These are phyloP conservation scores for Penicillium turbatum DNA, from an alignment of 495 filamentous ascomycete species.

Conservation along the genomic window DNA sequence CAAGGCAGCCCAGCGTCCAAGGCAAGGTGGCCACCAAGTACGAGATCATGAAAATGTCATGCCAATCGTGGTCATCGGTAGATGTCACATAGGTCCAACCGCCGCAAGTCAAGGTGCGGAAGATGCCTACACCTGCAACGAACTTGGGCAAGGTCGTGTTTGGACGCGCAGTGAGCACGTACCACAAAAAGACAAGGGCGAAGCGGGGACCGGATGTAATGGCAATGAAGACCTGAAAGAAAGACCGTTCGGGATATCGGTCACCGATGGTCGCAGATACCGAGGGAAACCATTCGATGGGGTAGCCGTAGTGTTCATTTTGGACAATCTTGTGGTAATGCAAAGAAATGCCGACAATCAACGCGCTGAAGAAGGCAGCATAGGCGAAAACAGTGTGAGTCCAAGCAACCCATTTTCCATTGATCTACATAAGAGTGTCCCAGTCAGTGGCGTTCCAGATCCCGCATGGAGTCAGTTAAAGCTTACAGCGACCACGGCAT, in stretches of 20 bases:
- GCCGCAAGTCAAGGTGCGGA: slow-evolving; percentile 89
- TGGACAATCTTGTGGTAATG: slow-evolving; percentile 97
- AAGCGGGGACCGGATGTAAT: slow-evolving; percentile 94
- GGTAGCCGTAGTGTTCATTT: slow-evolving; percentile 96
- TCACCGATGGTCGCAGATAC: slow-evolving; percentile 99
- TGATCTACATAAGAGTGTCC: slow-evolving; percentile 50
- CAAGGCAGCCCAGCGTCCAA: slow-evolving; percentile 90
- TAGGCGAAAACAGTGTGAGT: slow-evolving; percentile 82
- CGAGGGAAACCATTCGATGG: slow-evolving; percentile 98
- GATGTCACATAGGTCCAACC: slow-evolving; percentile 99
- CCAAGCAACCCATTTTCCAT: slow-evolving; percentile 90
- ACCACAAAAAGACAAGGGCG: slow-evolving; percentile 87
- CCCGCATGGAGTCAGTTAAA: slow-evolving; percentile 9
- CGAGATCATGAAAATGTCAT: slow-evolving; percentile 99
- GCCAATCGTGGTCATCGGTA: slow-evolving; percentile 97
- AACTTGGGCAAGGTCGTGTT: slow-evolving; percentile 75
- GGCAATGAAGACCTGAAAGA: slow-evolving; percentile 96
- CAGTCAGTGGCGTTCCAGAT: slow-evolving; percentile 13
- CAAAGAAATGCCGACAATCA: slow-evolving; percentile 76
- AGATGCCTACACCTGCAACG: slow-evolving; percentile 72
- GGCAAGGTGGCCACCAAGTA: slow-evolving; percentile 92
- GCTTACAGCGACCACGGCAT: slow-evolving; percentile 69
- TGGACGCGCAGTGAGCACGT: slow-evolving; percentile 74
- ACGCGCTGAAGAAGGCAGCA: slow-evolving; percentile 84
- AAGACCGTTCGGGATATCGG: slow-evolving; percentile 91